Conservation (phyloP, 2,329 filamentous ascomycete species). For the Alternaria hordeiaustralica region DNA sequence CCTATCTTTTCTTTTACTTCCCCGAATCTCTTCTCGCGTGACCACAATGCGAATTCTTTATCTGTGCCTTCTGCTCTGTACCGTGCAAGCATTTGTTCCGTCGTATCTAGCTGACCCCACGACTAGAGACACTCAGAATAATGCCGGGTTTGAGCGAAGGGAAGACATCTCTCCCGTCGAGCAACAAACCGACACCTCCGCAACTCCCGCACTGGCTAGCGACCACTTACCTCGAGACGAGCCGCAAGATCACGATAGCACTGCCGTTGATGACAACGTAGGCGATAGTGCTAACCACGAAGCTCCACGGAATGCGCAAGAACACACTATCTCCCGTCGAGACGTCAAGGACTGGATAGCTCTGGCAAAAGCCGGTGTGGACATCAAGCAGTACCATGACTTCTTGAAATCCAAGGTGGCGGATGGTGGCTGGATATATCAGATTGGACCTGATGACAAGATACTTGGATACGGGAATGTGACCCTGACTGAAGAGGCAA, state of each 20-base stretch:
- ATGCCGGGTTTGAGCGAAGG: not conserved
- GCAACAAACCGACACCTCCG: fast-evolving
- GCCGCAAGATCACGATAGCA: not conserved
- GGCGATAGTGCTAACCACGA: not conserved
- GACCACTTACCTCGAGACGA: not conserved
- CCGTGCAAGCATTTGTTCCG: not conserved
- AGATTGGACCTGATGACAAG: not conserved
- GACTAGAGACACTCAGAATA: not conserved
- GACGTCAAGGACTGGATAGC: not conserved
- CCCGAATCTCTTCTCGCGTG: fast-evolving
- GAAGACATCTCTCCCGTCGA: not conserved
- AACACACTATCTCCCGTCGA: not conserved
- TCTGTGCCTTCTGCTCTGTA: not conserved
- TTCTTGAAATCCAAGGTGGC: not conserved
- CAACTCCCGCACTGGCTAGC: not conserved
- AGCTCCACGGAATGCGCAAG: not conserved
- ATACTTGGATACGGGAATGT: not conserved
- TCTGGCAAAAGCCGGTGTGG: fast-evolving
- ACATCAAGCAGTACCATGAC: not conserved
- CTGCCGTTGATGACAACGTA: fast-evolving
- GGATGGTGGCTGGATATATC: fast-evolving
- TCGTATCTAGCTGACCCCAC: not conserved
- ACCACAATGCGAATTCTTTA: not conserved
- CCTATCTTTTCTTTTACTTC: not conserved
- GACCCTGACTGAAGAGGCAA: fast-evolving